Evolutionary conservation across 2,329 filamentous ascomycete genomes (phyloP).

Genomic region (Sphaerulina vaccinii): DNA sequence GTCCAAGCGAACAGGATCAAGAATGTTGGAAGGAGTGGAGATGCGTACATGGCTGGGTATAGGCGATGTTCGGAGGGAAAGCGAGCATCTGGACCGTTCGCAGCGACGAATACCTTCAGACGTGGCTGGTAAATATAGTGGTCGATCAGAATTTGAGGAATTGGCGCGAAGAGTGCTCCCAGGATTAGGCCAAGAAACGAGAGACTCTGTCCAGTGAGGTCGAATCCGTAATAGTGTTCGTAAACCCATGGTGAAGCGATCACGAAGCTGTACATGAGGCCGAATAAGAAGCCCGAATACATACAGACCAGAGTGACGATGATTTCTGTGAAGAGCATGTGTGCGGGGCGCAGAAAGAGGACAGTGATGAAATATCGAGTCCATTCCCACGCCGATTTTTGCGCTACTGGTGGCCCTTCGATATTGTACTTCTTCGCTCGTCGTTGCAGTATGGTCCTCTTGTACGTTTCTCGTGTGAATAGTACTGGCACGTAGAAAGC

Average conservation of each 20-base stretch:
- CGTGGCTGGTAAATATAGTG: slow-evolving; percentile 32
- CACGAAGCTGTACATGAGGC: slow-evolving; percentile 44
- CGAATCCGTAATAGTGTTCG: slow-evolving; percentile 33
- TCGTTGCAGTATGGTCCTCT: slow-evolving; percentile 35
- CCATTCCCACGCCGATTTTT: slow-evolving; percentile 14
- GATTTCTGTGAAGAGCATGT: slow-evolving; percentile 44
- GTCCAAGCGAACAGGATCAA: slow-evolving; percentile 42
- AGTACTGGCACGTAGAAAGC: slow-evolving; percentile 33
- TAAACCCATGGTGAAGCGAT: slow-evolving; percentile 41
- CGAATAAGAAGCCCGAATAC: slow-evolving; percentile 45
- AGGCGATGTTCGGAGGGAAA: slow-evolving; percentile 37
- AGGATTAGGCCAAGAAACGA: slow-evolving; percentile 36
- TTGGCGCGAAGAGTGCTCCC: slow-evolving; percentile 27
- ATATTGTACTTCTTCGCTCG: slow-evolving; percentile 31
- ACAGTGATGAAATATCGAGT: slow-evolving; percentile 28
- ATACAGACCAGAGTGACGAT: slow-evolving; percentile 44
- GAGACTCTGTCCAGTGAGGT: slow-evolving; percentile 32
- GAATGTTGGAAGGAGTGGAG: slow-evolving; percentile 34
- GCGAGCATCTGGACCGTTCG: slow-evolving; percentile 2
- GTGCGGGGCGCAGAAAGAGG: slow-evolving; percentile 31
- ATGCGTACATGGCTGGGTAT: slow-evolving; percentile 37
- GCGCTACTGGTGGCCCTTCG: slow-evolving; percentile 21
- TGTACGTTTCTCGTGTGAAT: slow-evolving; percentile 37
- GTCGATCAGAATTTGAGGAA: slow-evolving; percentile 31
- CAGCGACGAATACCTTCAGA: slow-evolving; percentile 11